phyloP scores from a whole-genome alignment of 768 basidiomycete species.

The Lactifluus echinatus region DNA sequence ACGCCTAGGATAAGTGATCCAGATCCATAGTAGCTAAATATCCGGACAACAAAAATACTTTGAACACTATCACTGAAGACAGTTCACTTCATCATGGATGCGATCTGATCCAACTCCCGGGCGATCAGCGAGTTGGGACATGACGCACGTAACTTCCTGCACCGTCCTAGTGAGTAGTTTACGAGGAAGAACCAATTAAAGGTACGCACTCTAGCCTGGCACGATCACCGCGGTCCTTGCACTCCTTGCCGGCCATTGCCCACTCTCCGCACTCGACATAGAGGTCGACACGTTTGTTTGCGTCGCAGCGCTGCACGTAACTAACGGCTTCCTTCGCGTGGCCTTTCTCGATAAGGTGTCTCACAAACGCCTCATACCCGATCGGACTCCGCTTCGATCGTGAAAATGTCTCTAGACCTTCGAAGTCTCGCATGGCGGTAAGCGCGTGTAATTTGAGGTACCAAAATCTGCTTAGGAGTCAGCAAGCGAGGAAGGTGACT shows the following conservation, averaged over 20 bases:
- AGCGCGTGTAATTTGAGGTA: conserved; percentile 83
- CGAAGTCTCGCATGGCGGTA: conserved; percentile 73
- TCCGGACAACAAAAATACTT: not conserved
- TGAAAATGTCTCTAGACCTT: conserved; percentile 76
- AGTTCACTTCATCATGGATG: conserved; percentile 55
- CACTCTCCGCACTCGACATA: conserved; percentile 90
- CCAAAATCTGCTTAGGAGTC: conserved; percentile 63
- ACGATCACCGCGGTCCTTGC: conserved; percentile 84
- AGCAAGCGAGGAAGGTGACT: not conserved
- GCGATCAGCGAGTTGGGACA: conserved; percentile 77
- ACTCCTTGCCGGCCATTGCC: conserved; percentile 79
- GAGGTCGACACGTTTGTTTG: conserved; percentile 71
- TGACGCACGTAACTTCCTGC: conserved; percentile 59
- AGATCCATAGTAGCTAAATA: not conserved
- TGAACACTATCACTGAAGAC: too few relatives aligned
- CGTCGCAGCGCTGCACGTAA: conserved; percentile 82
- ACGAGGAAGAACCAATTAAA: not conserved
- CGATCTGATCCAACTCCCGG: conserved; percentile 64
- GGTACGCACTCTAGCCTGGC: conserved; percentile 67
- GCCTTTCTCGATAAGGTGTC: conserved; percentile 65
- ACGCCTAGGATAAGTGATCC: not conserved
- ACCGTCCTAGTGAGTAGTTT: conserved; percentile 9
- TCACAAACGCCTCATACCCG: conserved; percentile 88
- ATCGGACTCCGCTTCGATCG: conserved; percentile 88
- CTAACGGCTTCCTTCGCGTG: conserved; percentile 64